phyloP scores from a whole-genome alignment of 805 yeast genomes.

The Komagataella pseudopastoris region DNA sequence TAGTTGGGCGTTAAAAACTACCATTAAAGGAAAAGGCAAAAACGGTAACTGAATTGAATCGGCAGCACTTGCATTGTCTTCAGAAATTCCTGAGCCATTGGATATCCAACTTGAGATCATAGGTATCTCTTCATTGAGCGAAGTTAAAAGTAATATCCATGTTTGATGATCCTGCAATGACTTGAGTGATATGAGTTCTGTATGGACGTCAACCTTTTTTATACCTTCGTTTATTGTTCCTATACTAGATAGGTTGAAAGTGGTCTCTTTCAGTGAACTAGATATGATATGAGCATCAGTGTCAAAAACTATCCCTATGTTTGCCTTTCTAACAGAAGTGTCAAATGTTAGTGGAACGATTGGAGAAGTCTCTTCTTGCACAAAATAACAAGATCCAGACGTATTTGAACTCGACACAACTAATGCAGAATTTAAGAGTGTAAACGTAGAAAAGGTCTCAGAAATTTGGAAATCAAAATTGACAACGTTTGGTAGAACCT shows the following conservation, averaged over 20 bases:
- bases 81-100: background rate
- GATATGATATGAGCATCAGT: background rate
- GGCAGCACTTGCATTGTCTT: background rate
- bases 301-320: background rate
- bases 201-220: background rate
- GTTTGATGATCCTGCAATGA: background rate
- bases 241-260: background rate
- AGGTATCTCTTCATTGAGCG: background rate
- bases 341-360: background rate
- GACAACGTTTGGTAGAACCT: background rate
- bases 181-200: background rate
- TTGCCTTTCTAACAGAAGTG: background rate
- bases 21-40: background rate
- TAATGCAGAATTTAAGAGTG: background rate
- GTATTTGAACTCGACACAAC: background rate
- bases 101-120: background rate
- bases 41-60: background rate
- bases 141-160: background rate
- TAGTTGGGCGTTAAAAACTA: constrained; percentile 7
- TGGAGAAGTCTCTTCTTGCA: background rate
- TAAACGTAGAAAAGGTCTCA: background rate
- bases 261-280: background rate
- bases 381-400: background rate
- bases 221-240: background rate
- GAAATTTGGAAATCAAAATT: background rate